Conservation (phyloP, 176 grass and related monocot genomes). For the Olyra latifolia region DNA sequence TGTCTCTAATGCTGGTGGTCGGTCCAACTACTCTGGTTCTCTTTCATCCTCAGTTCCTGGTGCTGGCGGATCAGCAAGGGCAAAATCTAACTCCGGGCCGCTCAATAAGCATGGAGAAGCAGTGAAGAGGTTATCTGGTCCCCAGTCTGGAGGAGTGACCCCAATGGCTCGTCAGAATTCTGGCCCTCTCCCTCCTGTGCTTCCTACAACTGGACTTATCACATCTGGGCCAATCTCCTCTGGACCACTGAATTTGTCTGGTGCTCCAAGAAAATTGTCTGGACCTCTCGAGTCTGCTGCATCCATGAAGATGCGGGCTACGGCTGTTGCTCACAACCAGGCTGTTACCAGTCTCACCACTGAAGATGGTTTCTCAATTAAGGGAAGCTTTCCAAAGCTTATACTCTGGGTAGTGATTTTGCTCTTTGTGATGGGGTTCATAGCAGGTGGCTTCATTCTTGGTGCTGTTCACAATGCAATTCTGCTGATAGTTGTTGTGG, state of each 20-base stretch:
- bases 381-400: conserved; percentile 65
- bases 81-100: conserved; percentile 89
- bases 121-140: conserved; percentile 82
- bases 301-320: conserved; percentile 71
- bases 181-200: conserved; percentile 74
- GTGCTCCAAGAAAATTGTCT: conserved; percentile 81
- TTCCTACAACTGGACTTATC: conserved; percentile 88
- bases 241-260: conserved; percentile 79
- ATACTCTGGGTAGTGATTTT: conserved; percentile 62
- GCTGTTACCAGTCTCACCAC: conserved; percentile 77
- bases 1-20: conserved; percentile 61
- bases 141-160: conserved; percentile 85
- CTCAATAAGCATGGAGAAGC: conserved; percentile 94
- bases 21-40: conserved; percentile 70
- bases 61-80: conserved; percentile 59
- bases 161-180: conserved; percentile 91
- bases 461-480: conserved; percentile 90
- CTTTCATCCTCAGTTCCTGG: conserved; percentile 68
- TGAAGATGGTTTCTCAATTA: conserved; percentile 65
- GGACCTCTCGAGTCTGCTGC: conserved; percentile 74
- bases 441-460: conserved; percentile 93
- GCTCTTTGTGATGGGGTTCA: conserved; percentile 79
- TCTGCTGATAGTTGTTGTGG: conserved; percentile 80
- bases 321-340: conserved; percentile 75
- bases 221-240: conserved; percentile 89